phyloP scores from a whole-genome alignment of 2,329 filamentous ascomycete species.

The Cladosporium sphaerospermum region DNA sequence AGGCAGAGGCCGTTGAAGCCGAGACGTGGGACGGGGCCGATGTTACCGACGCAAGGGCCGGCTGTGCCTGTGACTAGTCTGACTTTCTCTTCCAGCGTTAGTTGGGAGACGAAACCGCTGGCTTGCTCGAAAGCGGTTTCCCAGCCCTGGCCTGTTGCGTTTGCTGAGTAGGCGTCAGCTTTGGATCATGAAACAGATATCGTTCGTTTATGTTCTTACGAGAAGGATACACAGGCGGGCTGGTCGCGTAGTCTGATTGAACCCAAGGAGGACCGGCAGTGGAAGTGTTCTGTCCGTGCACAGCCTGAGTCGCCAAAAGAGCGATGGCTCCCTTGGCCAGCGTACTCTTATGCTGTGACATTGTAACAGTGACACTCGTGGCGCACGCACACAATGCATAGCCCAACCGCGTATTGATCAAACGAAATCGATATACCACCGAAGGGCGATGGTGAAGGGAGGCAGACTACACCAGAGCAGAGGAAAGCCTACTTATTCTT shows the following conservation, averaged over 20 bases:
- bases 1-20: constrained; percentile 32
- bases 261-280: constrained; percentile 18
- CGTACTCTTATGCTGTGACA: too few relatives aligned
- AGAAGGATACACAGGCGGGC: constrained; percentile 21
- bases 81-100: constrained; percentile 21
- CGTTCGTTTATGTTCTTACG: constrained; percentile 13
- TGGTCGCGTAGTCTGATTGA: constrained; percentile 20
- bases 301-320: too few relatives aligned
- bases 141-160: constrained; percentile 19
- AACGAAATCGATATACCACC: too few relatives aligned
- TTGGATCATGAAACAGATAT: background rate
- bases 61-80: constrained; percentile 20
- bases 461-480: too few relatives aligned
- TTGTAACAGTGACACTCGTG: too few relatives aligned
- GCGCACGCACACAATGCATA: too few relatives aligned
- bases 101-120: constrained; percentile 16
- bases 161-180: constrained; percentile 13
- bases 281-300: constrained; percentile 12
- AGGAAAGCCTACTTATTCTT: too few relatives aligned
- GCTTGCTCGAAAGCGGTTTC: constrained; percentile 19
- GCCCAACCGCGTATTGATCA: too few relatives aligned
- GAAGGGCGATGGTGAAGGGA: too few relatives aligned
- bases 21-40: constrained; percentile 41
- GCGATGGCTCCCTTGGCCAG: too few relatives aligned
- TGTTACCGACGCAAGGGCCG: constrained; percentile 52